Percentiles rank a stretch among this genome's conserved stretches.
These are phyloP conservation scores for Penicillium goetzii DNA, from an alignment of 495 filamentous ascomycete genomes.

Conservation along the genomic window DNA sequence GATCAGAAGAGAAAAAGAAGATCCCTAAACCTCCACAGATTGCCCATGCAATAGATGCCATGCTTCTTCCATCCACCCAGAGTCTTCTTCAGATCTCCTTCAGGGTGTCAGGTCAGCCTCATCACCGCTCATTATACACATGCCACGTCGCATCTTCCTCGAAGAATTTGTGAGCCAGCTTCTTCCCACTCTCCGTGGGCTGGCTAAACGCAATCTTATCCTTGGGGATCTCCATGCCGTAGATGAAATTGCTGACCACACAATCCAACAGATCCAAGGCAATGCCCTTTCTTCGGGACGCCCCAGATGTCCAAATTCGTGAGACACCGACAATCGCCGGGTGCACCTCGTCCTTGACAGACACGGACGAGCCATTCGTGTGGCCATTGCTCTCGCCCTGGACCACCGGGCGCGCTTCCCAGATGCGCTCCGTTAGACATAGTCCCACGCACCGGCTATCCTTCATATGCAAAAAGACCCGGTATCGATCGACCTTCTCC, in stretches of 20 bases:
- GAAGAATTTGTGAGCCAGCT: conserved; percentile 67
- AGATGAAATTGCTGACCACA: conserved; percentile 65
- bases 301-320: conserved; percentile 72
- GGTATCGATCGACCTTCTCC: conserved; percentile 60
- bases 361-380: conserved; percentile 51
- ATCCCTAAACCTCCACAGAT: background rate
- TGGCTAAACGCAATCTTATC: conserved; percentile 71
- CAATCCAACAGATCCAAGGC: conserved; percentile 65
- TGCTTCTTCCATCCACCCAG: background rate
- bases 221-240: conserved; percentile 67
- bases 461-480: conserved; percentile 66
- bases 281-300: conserved; percentile 62
- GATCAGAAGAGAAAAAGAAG: background rate
- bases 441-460: conserved; percentile 67
- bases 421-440: conserved; percentile 68
- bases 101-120: background rate
- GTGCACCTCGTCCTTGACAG: conserved; percentile 41
- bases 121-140: conserved; percentile 52
- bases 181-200: conserved; percentile 70
- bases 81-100: background rate
- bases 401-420: conserved; percentile 55
- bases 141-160: conserved; percentile 54
- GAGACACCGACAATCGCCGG: conserved; percentile 67
- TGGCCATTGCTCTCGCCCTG: conserved; percentile 30
- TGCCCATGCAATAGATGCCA: background rate